Evolutionary conservation across 2,329 filamentous ascomycete genomes (phyloP), one percentile per base, ranked within the genome.

Genomic region (Fusarium sp.): DNA sequence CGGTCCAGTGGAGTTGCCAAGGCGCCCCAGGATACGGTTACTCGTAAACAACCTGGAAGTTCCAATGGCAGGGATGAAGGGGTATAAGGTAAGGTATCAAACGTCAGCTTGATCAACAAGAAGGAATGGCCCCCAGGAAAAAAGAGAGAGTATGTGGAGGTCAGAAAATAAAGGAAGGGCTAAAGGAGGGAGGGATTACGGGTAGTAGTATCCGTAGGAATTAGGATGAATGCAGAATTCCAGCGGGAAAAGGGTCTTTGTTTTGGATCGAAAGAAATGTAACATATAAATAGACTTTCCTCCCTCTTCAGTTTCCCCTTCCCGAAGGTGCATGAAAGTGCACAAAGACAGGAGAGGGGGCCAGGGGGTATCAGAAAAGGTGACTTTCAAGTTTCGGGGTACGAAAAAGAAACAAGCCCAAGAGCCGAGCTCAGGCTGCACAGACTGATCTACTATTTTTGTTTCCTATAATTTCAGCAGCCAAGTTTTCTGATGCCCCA

Each of bases 261-360:
- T 59, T 41, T 27, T 25, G 22, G n/a, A 40, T 27, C 18, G 22
- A 37, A 48, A 48, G 53, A 53, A 30, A n/a, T 34, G 24, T 44
- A 37, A 46, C 29, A 37, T 60, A 62, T 47, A 69, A 69, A 67
- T 62, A 63, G 45, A 46, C 32, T 24, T 13, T 24, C 46, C 53
- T 56, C 40, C 60, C 53, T 37, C 22, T 51, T 58, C 32, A 16
- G 57, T 46, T 46, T 51, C 29, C 32, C 29, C 40, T 46, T 51
- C 54, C 20, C 54, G 40, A 54, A 61, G 54, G 51, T 60, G 59
- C 63, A 65, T 56, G 47, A 57, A 40, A 52, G 34, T 57, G 51
- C 48, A 65, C 61, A 63, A 61, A 66, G 56, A 20, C 46, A 46
- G 34, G 61, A 58, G 51, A 37, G 46, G 66, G 66, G 56, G 42